Evolutionary conservation across 2,329 filamentous ascomycete genomes (phyloP), one percentile per base, ranked within the genome.

Genomic region (Penicillium thymicola): DNA sequence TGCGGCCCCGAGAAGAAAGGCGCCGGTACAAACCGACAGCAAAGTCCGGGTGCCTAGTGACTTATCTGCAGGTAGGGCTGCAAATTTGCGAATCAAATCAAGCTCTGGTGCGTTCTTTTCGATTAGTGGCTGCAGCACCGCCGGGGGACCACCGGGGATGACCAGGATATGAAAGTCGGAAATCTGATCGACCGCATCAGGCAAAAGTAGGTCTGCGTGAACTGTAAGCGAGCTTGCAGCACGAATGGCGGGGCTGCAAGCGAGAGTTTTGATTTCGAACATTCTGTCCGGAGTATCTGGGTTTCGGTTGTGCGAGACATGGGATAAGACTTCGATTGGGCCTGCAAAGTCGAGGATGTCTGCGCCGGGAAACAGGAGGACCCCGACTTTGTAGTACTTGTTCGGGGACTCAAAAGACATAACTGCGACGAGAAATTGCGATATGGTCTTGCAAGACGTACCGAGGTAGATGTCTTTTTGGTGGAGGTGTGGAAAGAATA

Each of bases 321-420:
- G 64, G 34, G 65, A 67, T 54, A 75, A 67, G 36, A 77, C 66
- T 55, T 77, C 75, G 25, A 71, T 60, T 4, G 75, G 75, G 1
- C 72, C 75, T 25, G 67, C 65, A 55, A 76, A 76, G 65, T 78
- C 76, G 47, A 78, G 72, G 48, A 77, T 68, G 55, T 78, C 75
- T 27, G 67, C 72, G 11, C 67, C 61, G 3, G 67, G 61, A 61
- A 73, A 77, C 25, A 78, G 59, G 25, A 77, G 64, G 1, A 75
- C 65, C 18, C 70, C 75, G n/a, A 75, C 70, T 54, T 70, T 70
- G 67, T 71, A 71, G 56, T 67, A 57, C 27, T 63, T 52, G 25
- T 65, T 62, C 1, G 47, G 18, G 4, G 50, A 5, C 30, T 14
- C 34, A 6, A 52, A 37, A 43, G 63, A 45, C 64, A 64, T 66